Percentiles rank a stretch among this genome's conserved stretches.
phyloP scores from a whole-genome alignment of 495 filamentous ascomycete genomes.

The Penicillium lividum region DNA sequence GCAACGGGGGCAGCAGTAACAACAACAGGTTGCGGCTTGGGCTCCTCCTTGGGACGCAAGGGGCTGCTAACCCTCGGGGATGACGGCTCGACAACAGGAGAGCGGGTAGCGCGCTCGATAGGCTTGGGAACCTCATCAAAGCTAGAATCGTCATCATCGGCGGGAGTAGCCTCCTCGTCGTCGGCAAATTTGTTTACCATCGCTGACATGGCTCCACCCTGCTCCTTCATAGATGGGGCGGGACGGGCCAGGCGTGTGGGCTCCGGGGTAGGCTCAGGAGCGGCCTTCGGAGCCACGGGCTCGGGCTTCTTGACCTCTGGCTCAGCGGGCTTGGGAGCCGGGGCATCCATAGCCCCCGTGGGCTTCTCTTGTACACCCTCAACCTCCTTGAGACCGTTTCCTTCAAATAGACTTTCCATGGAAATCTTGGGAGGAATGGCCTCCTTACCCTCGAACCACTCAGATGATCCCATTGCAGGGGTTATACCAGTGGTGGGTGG shows the following conservation, averaged over 20 bases:
- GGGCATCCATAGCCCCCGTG: constrained; percentile 39
- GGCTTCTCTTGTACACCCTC: constrained; percentile 67
- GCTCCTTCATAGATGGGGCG: constrained; percentile 73
- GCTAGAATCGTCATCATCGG: constrained; percentile 69
- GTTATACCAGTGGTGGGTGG: constrained; percentile 77
- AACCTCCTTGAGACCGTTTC: constrained; percentile 72
- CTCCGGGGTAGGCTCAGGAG: constrained; percentile 20
- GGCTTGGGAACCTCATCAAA: constrained; percentile 82
- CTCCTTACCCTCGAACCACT: constrained; percentile 86
- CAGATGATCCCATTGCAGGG: constrained; percentile 72
- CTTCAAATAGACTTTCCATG: constrained; percentile 87
- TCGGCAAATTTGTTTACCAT: constrained; percentile 86
- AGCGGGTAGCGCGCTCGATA: constrained; percentile 46
- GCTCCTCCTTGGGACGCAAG: constrained; percentile 37
- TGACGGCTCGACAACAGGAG: constrained; percentile 26
- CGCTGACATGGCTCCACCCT: constrained; percentile 78
- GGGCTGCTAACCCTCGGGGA: constrained; percentile 40
- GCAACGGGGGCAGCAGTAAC: constrained; percentile 7
- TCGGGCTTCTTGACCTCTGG: constrained; percentile 53
- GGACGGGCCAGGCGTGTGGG: constrained; percentile 51
- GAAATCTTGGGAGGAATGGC: constrained; percentile 87
- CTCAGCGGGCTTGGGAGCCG: constrained; percentile 46
- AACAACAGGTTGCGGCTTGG: constrained; percentile 13
- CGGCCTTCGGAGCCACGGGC: constrained; percentile 28
- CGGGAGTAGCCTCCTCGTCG: constrained; percentile 57